These are phyloP conservation scores for Spinacia oleracea DNA, from an alignment of 179 eudicot genomes.

Conservation along the genomic window DNA sequence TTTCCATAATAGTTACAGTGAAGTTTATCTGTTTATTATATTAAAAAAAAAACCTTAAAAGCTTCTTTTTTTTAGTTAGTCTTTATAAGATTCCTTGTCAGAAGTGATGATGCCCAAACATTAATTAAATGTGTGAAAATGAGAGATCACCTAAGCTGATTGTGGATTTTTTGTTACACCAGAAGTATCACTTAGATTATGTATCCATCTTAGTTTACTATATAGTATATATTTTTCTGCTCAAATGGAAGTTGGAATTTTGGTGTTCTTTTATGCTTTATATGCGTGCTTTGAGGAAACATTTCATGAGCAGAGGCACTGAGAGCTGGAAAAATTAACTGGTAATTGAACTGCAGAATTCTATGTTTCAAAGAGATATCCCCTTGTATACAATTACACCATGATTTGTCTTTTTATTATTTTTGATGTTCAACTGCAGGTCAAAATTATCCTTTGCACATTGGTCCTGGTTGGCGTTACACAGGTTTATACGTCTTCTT, in stretches of 20 bases:
- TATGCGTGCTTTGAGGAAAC: not conserved
- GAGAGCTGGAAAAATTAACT: not conserved
- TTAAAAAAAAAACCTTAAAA: too few species aligned
- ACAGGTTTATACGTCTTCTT: not conserved
- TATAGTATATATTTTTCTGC: too few species aligned
- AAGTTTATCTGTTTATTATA: too few species aligned
- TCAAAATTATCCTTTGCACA: conserved; percentile 1
- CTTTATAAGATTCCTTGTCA: not conserved
- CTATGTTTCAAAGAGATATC: not conserved
- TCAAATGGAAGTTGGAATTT: not conserved
- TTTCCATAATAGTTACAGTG: not conserved
- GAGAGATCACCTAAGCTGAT: not conserved
- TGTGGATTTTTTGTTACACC: not conserved
- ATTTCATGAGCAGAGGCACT: not conserved
- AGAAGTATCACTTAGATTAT: not conserved
- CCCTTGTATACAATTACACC: not conserved
- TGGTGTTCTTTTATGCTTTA: not conserved
- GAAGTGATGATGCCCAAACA: not conserved
- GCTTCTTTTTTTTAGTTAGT: too few species aligned
- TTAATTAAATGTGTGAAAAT: too few species aligned
- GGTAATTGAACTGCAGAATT: not conserved
- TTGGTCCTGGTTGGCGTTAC: not conserved
- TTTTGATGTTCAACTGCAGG: conserved; percentile 4
- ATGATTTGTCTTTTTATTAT: not conserved
- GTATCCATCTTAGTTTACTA: not conserved